Evolutionary conservation across 225 moss, liverwort and hornwort species (phyloP), one percentile per base, ranked within the genome.

Genomic region (Rhytidiadelphus loreus): DNA sequence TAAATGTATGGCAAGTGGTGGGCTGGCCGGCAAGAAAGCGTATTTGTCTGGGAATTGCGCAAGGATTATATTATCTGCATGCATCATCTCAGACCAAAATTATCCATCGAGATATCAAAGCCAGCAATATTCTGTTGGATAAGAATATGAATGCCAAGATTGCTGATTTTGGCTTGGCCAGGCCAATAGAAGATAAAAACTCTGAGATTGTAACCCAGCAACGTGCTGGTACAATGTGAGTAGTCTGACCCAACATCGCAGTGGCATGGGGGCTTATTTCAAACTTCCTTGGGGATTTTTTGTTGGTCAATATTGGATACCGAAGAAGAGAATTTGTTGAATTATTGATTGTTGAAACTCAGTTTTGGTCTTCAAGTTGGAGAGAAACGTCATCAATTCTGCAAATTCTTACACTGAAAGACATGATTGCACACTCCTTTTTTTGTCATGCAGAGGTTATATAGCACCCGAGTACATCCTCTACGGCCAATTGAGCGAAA

Each of bases 21-120:
- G 7, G 10, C 29, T 93, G 93, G 93, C 63, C 69, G 37, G 85
- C 70, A 11, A 87, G 93, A 74, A 86, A 85, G 55, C 88, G 65
- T 19, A 92, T 93, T 44, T 89, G 83, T 91, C 64, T 93, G 5
- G 91, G 91, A 37, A 62, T 91, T 56, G 89, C 91, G 25, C 90
- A 90, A 66, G 88, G 92, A 37, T 89, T 89, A 55, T 89, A 88
- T 33, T 91, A 95, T 52, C 41, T 95, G 39, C 93, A 93, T 64
- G 92, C 91, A 58, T 93, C 93, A 57, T 87, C 92, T 79, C 90
- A 91, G 58, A 89, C 93, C n/a, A 88, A 21, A 56, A 95, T 95
- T 37, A 93, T 93, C 41, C 93, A 93, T 72, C 82, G 94, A 35
- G 93, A 93, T 75, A 94, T 94, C 29, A 94, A 94, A 77, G 89